Evolutionary conservation across 202 grass and related monocot species (phyloP).

Genomic region (Zoysia matrella): DNA sequence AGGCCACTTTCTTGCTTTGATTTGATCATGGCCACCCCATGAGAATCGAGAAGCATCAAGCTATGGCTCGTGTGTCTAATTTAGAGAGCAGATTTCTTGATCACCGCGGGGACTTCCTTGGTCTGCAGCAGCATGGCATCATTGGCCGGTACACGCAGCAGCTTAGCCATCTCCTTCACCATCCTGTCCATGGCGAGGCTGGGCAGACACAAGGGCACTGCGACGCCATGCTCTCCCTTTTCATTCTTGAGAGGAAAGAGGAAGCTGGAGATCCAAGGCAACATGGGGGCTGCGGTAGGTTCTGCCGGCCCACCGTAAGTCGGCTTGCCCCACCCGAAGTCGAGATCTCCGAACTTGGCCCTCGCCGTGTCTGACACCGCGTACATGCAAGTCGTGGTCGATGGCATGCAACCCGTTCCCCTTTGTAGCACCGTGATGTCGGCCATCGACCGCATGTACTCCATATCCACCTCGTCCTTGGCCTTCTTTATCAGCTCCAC

Average conservation of each 20-base stretch:
- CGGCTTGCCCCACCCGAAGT: too few species aligned
- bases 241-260: conserved; percentile 49
- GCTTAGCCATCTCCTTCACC: conserved; percentile 49
- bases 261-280: too few species aligned
- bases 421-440: conserved; percentile 75
- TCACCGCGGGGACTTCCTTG: background rate
- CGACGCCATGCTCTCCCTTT: conserved; percentile 65
- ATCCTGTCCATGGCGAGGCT: conserved; percentile 69
- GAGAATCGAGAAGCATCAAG: too few species aligned
- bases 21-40: too few species aligned
- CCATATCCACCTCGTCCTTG: conserved; percentile 63
- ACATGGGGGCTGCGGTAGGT: too few species aligned
- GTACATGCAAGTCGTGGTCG: conserved; percentile 30
- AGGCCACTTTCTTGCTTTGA: too few species aligned
- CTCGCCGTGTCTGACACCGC: too few species aligned
- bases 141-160: conserved; percentile 34
- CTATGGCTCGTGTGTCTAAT: background rate
- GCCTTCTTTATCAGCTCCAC: conserved; percentile 50
- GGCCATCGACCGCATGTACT: conserved; percentile 74
- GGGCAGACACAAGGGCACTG: conserved; percentile 75
- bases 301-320: too few species aligned
- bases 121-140: background rate
- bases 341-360: too few species aligned
- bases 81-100: background rate
- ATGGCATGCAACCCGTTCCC: conserved; percentile 62